phyloP scores from a whole-genome alignment of 495 filamentous ascomycete genomes.

The Delitschia confertaspora region DNA sequence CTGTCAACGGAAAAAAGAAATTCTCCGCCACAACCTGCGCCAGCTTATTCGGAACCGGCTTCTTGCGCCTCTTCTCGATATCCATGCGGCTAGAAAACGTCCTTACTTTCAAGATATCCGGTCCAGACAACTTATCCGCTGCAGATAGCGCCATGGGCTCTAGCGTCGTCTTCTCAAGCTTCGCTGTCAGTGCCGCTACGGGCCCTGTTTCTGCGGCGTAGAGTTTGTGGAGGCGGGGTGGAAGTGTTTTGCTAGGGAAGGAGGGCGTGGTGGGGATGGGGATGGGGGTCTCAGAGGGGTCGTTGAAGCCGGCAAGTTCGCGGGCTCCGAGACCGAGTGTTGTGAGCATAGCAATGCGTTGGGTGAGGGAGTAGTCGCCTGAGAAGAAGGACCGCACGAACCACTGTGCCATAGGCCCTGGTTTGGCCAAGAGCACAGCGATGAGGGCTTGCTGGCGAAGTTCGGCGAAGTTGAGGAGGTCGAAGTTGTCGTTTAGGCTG shows the following conservation, averaged over 20 bases:
- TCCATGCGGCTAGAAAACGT: constrained; percentile 67
- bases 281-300: constrained; percentile 39
- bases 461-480: constrained; percentile 66
- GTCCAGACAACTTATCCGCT: constrained; percentile 61
- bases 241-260: constrained; percentile 69
- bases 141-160: constrained; percentile 69
- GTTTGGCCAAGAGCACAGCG: constrained; percentile 66
- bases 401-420: constrained; percentile 70
- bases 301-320: constrained; percentile 73
- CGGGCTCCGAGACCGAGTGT: constrained; percentile 76
- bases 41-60: constrained; percentile 63
- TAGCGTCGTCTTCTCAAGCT: constrained; percentile 61
- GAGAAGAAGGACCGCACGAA: constrained; percentile 79
- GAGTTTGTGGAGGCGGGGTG: constrained; percentile 47
- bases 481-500: constrained; percentile 72
- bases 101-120: constrained; percentile 74
- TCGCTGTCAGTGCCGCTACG: constrained; percentile 50
- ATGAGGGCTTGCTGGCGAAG: constrained; percentile 76
- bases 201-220: constrained; percentile 45
- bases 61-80: constrained; percentile 56
- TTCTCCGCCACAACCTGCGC: constrained; percentile 61
- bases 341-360: constrained; percentile 71
- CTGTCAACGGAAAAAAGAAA: constrained; percentile 73
- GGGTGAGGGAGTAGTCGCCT: constrained; percentile 79
- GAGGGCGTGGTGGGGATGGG: constrained; percentile 36